Conservation (phyloP, 768 basidiomycete genomes). For the Gloeostereum incarnatum region DNA sequence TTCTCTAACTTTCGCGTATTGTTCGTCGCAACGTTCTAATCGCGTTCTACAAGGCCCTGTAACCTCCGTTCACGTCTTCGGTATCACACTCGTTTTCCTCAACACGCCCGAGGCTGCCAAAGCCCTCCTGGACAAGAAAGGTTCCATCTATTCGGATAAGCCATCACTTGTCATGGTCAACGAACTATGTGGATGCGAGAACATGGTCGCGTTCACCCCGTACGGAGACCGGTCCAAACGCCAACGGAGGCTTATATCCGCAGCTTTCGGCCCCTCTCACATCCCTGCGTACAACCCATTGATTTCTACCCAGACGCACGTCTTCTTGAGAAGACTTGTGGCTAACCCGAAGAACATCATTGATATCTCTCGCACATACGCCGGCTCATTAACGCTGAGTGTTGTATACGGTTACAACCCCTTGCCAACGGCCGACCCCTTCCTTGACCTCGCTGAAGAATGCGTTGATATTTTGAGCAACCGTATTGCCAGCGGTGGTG, state of each 20-base stretch:
- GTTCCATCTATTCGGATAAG: constrained; percentile 69
- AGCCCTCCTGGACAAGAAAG: constrained; percentile 64
- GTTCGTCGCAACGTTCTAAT: not conserved
- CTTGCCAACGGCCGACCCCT: constrained; percentile 24
- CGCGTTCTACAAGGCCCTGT: constrained; percentile 37
- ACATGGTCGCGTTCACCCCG: constrained; percentile 63
- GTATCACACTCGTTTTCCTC: constrained; percentile 60
- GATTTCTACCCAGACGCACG: constrained; percentile 44
- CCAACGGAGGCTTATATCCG: constrained; percentile 59
- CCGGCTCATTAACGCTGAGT: constrained; percentile 45
- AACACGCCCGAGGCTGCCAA: constrained; percentile 48
- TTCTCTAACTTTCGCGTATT: constrained; percentile 4
- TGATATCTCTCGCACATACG: constrained; percentile 37
- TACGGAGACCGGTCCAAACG: constrained; percentile 56
- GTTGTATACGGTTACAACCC: constrained; percentile 57
- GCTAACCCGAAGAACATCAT: constrained; percentile 12
- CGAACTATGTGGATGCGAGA: constrained; percentile 66
- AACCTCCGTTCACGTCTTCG: constrained; percentile 55
- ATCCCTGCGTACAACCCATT: constrained; percentile 52
- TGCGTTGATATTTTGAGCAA: constrained; percentile 30
- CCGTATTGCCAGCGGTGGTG: constrained; percentile 30
- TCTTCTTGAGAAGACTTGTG: constrained; percentile 48
- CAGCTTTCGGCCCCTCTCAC: constrained; percentile 43
- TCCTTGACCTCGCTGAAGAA: constrained; percentile 30
- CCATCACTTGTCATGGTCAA: constrained; percentile 60